Conservation (phyloP, 192 early-diverging fungal species). For the Coemansia sp. region DNA sequence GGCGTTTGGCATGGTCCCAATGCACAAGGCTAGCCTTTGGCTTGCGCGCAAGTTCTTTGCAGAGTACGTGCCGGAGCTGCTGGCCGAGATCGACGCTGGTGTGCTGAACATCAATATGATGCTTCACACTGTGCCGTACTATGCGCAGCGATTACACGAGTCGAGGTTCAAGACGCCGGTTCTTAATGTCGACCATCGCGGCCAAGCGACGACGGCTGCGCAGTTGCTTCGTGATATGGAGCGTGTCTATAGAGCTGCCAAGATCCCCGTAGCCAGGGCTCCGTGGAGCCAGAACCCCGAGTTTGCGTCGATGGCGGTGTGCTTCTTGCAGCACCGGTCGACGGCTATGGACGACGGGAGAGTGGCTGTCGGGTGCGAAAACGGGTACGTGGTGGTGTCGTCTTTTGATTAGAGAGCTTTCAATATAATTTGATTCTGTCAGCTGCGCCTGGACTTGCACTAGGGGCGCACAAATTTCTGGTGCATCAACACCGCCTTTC, state of each 20-base stretch:
- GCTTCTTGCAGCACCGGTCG: conserved; percentile 7
- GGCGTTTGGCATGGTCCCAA: not conserved
- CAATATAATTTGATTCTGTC: not conserved
- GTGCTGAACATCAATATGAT: conserved; percentile 7
- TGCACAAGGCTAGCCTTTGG: not conserved
- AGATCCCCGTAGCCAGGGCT: not conserved
- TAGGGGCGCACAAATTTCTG: not conserved
- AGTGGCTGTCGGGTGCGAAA: conserved; percentile 41
- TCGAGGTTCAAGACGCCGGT: conserved; percentile 23
- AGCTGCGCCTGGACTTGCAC: not conserved
- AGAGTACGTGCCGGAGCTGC: conserved; percentile 36
- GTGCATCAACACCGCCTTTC: not conserved
- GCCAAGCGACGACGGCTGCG: conserved; percentile 16
- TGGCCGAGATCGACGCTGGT: conserved; percentile 15
- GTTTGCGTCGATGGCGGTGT: conserved; percentile 16
- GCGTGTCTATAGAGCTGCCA: conserved; percentile 14
- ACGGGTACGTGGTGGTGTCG: conserved; percentile 47
- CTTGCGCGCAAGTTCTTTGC: conserved; percentile 27
- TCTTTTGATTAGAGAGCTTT: conserved; percentile 31
- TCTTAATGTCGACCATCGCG: conserved; percentile 36
- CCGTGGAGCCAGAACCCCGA: not conserved
- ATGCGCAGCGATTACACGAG: conserved; percentile 43
- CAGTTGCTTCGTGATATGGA: conserved; percentile 32
- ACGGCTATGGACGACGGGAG: conserved; percentile 44
- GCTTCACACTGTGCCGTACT: conserved; percentile 28